Base-by-base conservation (phyloP, 345 rosid genomes). In the Diplotaxis tenuifolia region DNA sequence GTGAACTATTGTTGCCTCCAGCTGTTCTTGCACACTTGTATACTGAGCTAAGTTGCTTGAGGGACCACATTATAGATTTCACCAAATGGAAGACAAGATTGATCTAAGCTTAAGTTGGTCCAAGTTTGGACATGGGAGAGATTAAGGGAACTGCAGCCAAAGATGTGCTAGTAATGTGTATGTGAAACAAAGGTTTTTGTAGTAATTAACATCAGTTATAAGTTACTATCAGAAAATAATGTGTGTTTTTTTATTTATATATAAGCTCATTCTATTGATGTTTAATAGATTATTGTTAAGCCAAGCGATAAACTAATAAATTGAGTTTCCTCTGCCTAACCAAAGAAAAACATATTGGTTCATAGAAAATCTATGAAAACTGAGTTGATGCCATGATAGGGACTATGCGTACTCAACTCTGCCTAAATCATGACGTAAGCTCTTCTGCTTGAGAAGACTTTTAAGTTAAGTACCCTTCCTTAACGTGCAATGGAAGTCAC, bases 61-160 rank as follows among this genome's bases (percentile, higher is more conserved):
- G 75, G 52, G 23, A 9, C 23, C 34, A 36, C 27, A 73, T 78
- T 29, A 18, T 6, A 16, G 45, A 38, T 38, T 38, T 11, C 45
- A 36, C 59, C 5, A 29, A 0, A 7, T 7, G 4, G 23, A 8
- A 27, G 72, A 4, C 19, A 25, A 19, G 11, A 42, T 75, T 9
- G 50, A 53, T 1, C 3, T 85, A 11, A 3, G 42, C 62, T 83
- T 53, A 82, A 75, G 40, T 32, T 84, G 32, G 80, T 86, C 14
- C 84, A 78, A 70, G 60, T 86, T 27, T 86, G 89, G 92, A 68
- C 75, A 11, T n/a, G n/a, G n/a, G n/a, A n/a, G n/a, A n/a, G n/a
- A n/a, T n/a, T n/a, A n/a, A n/a, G n/a, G n/a, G n/a, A 40, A 6
- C 52, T 84, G 10, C 76, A 29, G 9, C 79, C 83, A 34, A 34